Conservation (phyloP, 306 rosid genomes). For the Amphicarpaea edgeworthii region DNA sequence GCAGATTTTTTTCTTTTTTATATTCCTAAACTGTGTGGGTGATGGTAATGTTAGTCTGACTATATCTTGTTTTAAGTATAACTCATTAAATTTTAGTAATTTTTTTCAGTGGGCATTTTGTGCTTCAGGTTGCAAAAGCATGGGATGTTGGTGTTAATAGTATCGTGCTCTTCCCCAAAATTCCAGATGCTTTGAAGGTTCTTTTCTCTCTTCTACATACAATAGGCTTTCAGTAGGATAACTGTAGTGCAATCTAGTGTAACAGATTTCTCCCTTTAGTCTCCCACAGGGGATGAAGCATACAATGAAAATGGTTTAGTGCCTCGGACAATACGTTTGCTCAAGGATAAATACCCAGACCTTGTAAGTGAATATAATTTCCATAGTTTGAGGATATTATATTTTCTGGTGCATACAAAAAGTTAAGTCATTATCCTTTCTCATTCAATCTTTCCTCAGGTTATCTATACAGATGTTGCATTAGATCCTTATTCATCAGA, state of each 20-base stretch:
- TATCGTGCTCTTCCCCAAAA: conserved; percentile 90
- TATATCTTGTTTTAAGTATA: conserved; percentile 14
- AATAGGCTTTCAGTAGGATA: conserved; percentile 30
- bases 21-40: conserved; percentile 19
- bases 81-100: conserved; percentile 11
- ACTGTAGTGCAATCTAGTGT: conserved; percentile 32
- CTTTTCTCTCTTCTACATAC: conserved; percentile 37
- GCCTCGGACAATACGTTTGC: conserved; percentile 88
- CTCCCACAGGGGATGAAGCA: conserved; percentile 92
- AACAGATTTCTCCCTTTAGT: conserved; percentile 52
- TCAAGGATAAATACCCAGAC: conserved; percentile 91
- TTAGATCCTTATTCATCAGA: conserved; percentile 97
- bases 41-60: conserved; percentile 26
- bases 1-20: conserved; percentile 20
- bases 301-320: conserved; percentile 89
- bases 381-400: conserved; percentile 23
- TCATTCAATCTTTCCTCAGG: conserved; percentile 55
- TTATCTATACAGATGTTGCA: conserved; percentile 95
- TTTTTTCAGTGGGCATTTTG: conserved; percentile 45
- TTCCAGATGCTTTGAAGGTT: conserved; percentile 96
- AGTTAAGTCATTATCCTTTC: conserved; percentile 29
- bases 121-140: conserved; percentile 85
- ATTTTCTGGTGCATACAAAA: conserved; percentile 31
- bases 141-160: conserved; percentile 93
- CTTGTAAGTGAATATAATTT: conserved; percentile 68